phyloP scores from a whole-genome alignment of 1,284 basidiomycete genomes.

The Ustilago curta region DNA sequence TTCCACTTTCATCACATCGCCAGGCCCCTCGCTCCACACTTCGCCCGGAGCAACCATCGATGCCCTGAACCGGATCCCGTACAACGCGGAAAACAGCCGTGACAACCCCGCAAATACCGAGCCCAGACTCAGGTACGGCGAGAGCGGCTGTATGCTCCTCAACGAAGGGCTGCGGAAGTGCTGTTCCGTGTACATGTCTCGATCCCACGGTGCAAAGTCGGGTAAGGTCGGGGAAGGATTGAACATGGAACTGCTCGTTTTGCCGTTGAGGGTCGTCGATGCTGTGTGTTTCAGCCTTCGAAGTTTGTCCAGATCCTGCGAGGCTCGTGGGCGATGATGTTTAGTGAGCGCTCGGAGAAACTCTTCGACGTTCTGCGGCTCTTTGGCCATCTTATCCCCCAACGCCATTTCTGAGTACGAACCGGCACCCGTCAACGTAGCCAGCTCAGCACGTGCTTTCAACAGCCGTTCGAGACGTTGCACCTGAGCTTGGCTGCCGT shows the following conservation, averaged over 20 bases:
- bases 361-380: slow-evolving; percentile 57
- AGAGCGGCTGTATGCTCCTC: slow-evolving; percentile 54
- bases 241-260: slow-evolving; percentile 11
- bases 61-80: slow-evolving; percentile 64
- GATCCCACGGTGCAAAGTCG: slow-evolving; percentile 60
- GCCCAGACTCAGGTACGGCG: slow-evolving; percentile 64
- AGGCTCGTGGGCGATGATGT: slow-evolving; percentile 58
- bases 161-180: slow-evolving; percentile 47
- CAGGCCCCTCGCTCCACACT: slow-evolving; percentile 78
- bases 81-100: slow-evolving; percentile 60
- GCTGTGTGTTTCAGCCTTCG: slow-evolving; percentile 44
- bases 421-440: slow-evolving; percentile 60
- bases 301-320: slow-evolving; percentile 54
- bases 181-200: slow-evolving; percentile 64
- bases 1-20: slow-evolving; percentile 87
- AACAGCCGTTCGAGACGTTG: slow-evolving; percentile 61
- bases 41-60: slow-evolving; percentile 75
- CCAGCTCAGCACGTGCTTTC: slow-evolving; percentile 59
- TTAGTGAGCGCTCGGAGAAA: slow-evolving; percentile 60
- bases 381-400: slow-evolving; percentile 67
- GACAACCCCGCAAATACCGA: slow-evolving; percentile 66
- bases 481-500: slow-evolving; percentile 54
- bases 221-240: slow-evolving; percentile 22
- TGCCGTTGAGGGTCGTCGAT: not conserved
- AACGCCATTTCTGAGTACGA: slow-evolving; percentile 65